Percentiles rank a stretch among this genome's conserved stretches.
Evolutionary conservation across 2,329 filamentous ascomycete species (phyloP).

Genomic region (Penicillium sp.): DNA sequence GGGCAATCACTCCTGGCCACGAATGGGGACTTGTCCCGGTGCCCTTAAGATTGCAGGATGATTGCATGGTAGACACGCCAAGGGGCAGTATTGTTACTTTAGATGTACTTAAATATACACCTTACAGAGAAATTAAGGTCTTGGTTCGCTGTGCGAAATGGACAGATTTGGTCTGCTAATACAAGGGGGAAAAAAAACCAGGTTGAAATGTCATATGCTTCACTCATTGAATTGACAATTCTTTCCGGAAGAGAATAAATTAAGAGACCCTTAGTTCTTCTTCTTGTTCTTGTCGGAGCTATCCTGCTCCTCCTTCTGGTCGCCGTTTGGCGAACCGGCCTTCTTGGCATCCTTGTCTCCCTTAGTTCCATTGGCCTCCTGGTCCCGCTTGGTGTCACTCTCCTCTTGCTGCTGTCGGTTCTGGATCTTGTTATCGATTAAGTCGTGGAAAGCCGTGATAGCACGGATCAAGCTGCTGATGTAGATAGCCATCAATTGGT

Average conservation of each 20-base stretch:
- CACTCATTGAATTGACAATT: slow-evolving; percentile 19
- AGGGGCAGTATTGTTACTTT: neutral
- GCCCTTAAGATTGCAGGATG: neutral
- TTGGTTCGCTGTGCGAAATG: neutral
- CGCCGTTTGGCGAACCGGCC: slow-evolving; percentile 48
- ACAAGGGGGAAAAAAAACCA: neutral
- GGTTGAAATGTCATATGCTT: slow-evolving; percentile 26
- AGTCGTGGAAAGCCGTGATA: slow-evolving; percentile 97
- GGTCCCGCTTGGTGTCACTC: slow-evolving; percentile 78
- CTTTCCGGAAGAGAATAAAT: slow-evolving; percentile 3
- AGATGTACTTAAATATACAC: neutral
- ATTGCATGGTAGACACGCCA: neutral
- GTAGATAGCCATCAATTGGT: slow-evolving; percentile 98
- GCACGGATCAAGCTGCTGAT: slow-evolving; percentile 93
- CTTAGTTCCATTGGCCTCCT: slow-evolving; percentile 61
- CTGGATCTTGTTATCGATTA: slow-evolving; percentile 99
- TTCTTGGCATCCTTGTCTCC: slow-evolving; percentile 62
- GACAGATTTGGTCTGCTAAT: neutral
- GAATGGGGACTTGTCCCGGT: neutral
- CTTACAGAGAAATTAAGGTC: neutral
- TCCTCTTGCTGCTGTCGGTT: slow-evolving; percentile 97
- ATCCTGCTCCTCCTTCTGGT: slow-evolving; percentile 56
- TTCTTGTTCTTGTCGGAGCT: slow-evolving; percentile 58
- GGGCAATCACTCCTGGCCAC: neutral
- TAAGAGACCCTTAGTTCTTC: slow-evolving; percentile 47